Percentiles rank a stretch among this genome's conserved stretches.
phyloP scores from a whole-genome alignment of 768 basidiomycete genomes.

The Galerina sulciceps region DNA sequence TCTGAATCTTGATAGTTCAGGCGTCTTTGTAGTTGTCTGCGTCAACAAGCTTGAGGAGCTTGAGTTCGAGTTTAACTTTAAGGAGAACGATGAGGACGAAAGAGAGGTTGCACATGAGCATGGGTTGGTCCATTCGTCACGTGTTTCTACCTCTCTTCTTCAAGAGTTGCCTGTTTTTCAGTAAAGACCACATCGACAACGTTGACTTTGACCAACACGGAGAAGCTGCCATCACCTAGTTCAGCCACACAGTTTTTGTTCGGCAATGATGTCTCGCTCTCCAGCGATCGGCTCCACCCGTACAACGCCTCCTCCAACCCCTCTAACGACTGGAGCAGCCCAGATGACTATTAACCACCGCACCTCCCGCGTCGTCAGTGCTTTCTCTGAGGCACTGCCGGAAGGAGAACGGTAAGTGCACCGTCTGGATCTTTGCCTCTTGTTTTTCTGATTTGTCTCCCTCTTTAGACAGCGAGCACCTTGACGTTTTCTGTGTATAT shows the following conservation, averaged over 20 bases:
- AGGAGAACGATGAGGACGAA: too few species aligned
- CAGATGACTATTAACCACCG: constrained; percentile 20
- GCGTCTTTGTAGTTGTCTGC: too few species aligned
- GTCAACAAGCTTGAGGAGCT: too few species aligned
- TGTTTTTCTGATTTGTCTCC: background rate
- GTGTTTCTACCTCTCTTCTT: too few species aligned
- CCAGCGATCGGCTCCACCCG: constrained; percentile 12
- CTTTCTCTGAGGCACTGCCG: constrained; percentile 46
- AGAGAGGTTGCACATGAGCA: too few species aligned
- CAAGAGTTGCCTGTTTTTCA: too few species aligned
- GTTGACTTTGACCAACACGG: too few species aligned
- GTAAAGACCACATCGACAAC: constrained; percentile 59
- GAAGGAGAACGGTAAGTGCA: constrained; percentile 42
- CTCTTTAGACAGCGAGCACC: constrained; percentile 42
- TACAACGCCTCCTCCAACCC: constrained; percentile 19
- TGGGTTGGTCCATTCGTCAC: too few species aligned
- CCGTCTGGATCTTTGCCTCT: background rate
- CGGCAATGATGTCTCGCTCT: constrained; percentile 46
- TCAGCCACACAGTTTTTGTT: constrained; percentile 63
- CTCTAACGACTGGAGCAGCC: too few species aligned
- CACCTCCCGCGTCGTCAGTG: constrained; percentile 30
- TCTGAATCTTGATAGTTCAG: too few species aligned
- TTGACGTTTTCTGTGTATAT: constrained; percentile 50
- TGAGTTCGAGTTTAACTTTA: too few species aligned
- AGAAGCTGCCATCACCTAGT: constrained; percentile 45